A percentile compares a stretch with the other conserved stretches of the same genome.
Conservation (phyloP, 768 basidiomycete species). For the Aureoboletus auriporus region DNA sequence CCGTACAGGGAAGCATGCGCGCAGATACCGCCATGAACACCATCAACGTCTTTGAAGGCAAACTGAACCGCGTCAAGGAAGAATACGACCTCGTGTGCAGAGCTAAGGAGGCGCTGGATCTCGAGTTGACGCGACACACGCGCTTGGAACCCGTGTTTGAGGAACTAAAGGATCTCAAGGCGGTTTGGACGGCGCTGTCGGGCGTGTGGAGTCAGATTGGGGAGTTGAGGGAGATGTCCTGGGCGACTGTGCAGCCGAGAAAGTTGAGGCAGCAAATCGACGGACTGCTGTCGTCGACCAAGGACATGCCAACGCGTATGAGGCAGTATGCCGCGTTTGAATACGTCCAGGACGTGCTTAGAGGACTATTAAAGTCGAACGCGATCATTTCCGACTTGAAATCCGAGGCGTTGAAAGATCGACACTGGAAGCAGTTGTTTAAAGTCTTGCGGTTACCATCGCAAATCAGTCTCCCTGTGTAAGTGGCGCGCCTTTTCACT, state of each 20-base stretch:
- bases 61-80: constrained; percentile 84
- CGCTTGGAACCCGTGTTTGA: constrained; percentile 93
- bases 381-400: constrained; percentile 88
- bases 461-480: constrained; percentile 75
- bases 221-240: constrained; percentile 82
- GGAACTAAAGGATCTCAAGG: constrained; percentile 93
- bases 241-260: constrained; percentile 91
- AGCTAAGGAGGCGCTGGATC: constrained; percentile 94
- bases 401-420: constrained; percentile 94
- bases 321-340: constrained; percentile 98
- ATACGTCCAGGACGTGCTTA: constrained; percentile 90
- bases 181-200: constrained; percentile 97
- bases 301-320: constrained; percentile 99
- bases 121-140: constrained; percentile 86
- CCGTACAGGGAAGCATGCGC: constrained; percentile 94
- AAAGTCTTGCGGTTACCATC: constrained; percentile 76
- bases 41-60: constrained; percentile 92
- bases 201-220: constrained; percentile 94
- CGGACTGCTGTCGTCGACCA: constrained; percentile 84
- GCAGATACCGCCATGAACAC: constrained; percentile 96
- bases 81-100: constrained; percentile 94
- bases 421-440: constrained; percentile 98
- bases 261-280: constrained; percentile 95
- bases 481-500: constrained; percentile 26
- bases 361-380: constrained; percentile 86